Conservation (phyloP, 352 stramenopile genomes). For the Pythium apleroticum region DNA sequence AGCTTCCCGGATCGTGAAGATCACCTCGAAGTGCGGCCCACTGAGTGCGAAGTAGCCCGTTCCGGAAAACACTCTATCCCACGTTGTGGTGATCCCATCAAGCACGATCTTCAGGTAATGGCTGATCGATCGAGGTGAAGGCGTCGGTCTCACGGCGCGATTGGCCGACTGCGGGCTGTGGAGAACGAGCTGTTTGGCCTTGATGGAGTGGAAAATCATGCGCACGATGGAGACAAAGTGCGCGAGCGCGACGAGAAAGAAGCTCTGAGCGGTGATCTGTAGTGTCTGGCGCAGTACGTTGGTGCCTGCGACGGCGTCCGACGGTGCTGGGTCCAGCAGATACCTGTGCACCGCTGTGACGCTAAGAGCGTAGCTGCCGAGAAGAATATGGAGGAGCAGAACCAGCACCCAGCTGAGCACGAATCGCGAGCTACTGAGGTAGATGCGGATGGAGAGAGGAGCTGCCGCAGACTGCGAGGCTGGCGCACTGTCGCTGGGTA, state of each 20-base stretch:
- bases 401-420: constrained; percentile 15
- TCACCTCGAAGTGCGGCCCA: constrained; percentile 9
- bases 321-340: not conserved
- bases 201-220: not conserved
- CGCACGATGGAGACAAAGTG: constrained; percentile 12
- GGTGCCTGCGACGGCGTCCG: not conserved
- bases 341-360: constrained; percentile 15
- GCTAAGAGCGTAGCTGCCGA: constrained; percentile 3
- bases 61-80: not conserved
- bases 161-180: not conserved
- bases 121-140: not conserved
- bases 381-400: not conserved
- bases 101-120: not conserved
- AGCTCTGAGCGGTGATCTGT: not conserved
- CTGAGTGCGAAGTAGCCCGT: constrained; percentile 21
- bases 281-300: constrained; percentile 4
- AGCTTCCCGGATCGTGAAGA: constrained; percentile 9
- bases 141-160: not conserved
- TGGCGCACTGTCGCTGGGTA: too few relatives aligned
- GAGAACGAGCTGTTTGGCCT: not conserved
- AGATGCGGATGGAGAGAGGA: not conserved
- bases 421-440: not conserved
- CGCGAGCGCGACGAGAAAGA: constrained; percentile 12
- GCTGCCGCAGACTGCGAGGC: too few relatives aligned
- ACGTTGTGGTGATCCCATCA: not conserved